Conservation (phyloP, 1,139 yeast species). For the Blastobotrys arbuscula region DNA sequence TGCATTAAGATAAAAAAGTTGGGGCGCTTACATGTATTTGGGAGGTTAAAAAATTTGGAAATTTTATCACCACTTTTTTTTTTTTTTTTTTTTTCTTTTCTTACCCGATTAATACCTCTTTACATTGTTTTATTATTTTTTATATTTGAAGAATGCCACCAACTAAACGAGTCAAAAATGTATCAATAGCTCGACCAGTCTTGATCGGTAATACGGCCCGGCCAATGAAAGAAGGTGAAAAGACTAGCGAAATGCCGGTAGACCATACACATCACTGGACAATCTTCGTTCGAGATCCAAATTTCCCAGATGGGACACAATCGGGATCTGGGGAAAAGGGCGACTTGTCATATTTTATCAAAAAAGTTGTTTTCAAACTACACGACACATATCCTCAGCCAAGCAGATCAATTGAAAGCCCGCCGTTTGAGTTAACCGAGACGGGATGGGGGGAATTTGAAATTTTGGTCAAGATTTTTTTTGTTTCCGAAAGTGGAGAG, state of each 20-base stretch:
- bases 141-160: constrained; percentile 4
- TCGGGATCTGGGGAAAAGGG: constrained; percentile 34
- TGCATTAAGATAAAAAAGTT: background rate
- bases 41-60: no score
- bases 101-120: background rate
- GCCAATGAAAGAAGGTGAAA: constrained; percentile 53
- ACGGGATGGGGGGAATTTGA: constrained; percentile 99
- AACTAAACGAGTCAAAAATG: constrained; percentile 40
- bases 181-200: constrained; percentile 79
- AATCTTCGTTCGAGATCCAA: constrained; percentile 79
- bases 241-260: constrained; percentile 58
- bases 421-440: constrained; percentile 94
- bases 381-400: constrained; percentile 92
- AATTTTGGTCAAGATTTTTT: constrained; percentile 78
- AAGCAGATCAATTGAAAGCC: constrained; percentile 73
- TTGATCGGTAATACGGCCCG: constrained; percentile 82
- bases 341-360: constrained; percentile 77
- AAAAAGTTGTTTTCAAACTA: constrained; percentile 86
- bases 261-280: constrained; percentile 98
- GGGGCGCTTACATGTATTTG: no score
- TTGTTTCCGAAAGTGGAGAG: constrained; percentile 80
- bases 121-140: no score
- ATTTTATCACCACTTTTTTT: background rate
- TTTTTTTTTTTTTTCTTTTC: constrained; percentile 2
- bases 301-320: constrained; percentile 36